phyloP scores from a whole-genome alignment of 805 yeast species.

The Yarrowia sp. region DNA sequence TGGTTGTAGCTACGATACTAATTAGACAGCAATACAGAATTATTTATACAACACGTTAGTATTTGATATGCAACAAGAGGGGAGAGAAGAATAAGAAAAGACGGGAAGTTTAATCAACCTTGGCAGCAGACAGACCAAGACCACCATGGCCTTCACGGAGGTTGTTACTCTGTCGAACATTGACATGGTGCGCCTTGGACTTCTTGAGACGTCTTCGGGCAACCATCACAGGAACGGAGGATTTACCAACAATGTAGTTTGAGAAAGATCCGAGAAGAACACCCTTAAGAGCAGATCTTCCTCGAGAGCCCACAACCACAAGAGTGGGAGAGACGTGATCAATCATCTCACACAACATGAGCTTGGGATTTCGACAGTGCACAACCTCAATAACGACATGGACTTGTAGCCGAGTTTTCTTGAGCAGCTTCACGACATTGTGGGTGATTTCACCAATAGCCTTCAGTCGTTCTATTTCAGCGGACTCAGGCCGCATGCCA shows the following conservation, averaged over 20 bases:
- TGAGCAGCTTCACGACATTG: constrained; percentile 56
- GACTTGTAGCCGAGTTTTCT: constrained; percentile 71
- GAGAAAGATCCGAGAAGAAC: constrained; percentile 76
- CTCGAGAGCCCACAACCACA: constrained; percentile 78
- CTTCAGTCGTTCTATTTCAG: constrained; percentile 53
- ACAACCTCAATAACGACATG: constrained; percentile 76
- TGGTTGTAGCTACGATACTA: too few relatives aligned
- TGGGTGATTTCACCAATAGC: constrained; percentile 57
- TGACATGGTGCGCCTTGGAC: constrained; percentile 64
- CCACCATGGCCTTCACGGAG: constrained; percentile 45
- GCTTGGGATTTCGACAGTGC: constrained; percentile 78
- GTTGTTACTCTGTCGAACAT: constrained; percentile 51
- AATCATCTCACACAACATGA: constrained; percentile 70
- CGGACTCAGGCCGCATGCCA: constrained; percentile 32
- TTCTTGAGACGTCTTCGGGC: constrained; percentile 75
- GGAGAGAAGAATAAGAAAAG: not conserved
- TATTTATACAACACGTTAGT: constrained; percentile 25
- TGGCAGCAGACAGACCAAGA: constrained; percentile 42
- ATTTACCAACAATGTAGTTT: constrained; percentile 72
- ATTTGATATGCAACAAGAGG: constrained; percentile 29
- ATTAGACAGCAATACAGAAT: too few relatives aligned
- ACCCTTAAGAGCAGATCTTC: constrained; percentile 74
- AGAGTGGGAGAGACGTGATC: constrained; percentile 75
- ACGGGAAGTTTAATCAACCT: constrained; percentile 41
- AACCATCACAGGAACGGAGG: constrained; percentile 81